Evolutionary conservation across 2,329 filamentous ascomycete genomes (phyloP).

Genomic region (Hirsutella minnesotensis): DNA sequence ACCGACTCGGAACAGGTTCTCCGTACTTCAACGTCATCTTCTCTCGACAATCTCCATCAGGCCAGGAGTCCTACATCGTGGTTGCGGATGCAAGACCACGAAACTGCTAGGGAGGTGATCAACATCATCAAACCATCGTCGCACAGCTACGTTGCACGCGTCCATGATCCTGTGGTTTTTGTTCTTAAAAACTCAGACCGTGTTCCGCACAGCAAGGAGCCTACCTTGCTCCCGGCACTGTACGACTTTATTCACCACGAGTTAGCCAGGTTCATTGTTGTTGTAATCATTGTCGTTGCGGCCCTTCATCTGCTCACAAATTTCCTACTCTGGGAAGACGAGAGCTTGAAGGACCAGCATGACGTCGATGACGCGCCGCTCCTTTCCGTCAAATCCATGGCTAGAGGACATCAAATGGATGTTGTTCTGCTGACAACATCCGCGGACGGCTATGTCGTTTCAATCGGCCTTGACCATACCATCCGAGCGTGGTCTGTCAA

Average conservation of each 20-base stretch:
- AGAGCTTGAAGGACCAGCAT: conserved; percentile 30
- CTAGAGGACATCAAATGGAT: conserved; percentile 55
- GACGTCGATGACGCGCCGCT: conserved; percentile 33
- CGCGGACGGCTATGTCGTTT: conserved; percentile 52
- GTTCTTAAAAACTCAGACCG: conserved; percentile 59
- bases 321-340: conserved; percentile 59
- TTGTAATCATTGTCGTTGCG: conserved; percentile 50
- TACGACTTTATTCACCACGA: conserved; percentile 59
- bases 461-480: conserved; percentile 57
- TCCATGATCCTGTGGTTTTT: conserved; percentile 65
- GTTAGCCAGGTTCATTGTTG: conserved; percentile 45
- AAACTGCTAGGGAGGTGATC: conserved; percentile 66
- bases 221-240: conserved; percentile 22
- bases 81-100: conserved; percentile 67
- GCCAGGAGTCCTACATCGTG: conserved; percentile 66
- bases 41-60: conserved; percentile 55
- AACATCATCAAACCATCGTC: conserved; percentile 60
- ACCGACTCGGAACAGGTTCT: conserved; percentile 7
- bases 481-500: conserved; percentile 55
- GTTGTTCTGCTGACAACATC: conserved; percentile 53
- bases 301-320: conserved; percentile 61
- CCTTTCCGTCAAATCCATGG: conserved; percentile 48
- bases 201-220: conserved; percentile 34
- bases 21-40: conserved; percentile 22
- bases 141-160: conserved; percentile 59